Base-by-base conservation (phyloP, 108 stramenopile genomes). In the Pelagomonas calceolata region DNA sequence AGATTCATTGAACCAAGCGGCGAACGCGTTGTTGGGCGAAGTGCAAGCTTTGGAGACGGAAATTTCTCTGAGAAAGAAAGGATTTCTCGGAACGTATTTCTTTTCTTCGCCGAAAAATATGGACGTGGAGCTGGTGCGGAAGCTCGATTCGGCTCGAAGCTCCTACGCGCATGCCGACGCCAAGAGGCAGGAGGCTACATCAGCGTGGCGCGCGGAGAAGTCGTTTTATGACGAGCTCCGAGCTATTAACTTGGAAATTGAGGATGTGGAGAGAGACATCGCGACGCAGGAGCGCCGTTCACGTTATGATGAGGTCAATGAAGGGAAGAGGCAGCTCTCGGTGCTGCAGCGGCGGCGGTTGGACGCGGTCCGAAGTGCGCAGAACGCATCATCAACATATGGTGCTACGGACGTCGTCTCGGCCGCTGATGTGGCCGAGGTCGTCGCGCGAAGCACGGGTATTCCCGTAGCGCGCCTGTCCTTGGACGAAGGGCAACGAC, bases 1-100 rank as follows among this genome's bases (percentile, higher is more conserved):
- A 75, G 93, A 94, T 74, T 82, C 88, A 66, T 73, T 89, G 18
- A 90, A 94, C 70, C 76, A 92, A 0, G 86, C 86, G 46, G 90
- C 91, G 39, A 72, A 95, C 67, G 93, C 94, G 71, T 87, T 96
- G 9, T 89, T 95, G 84, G 95, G 96, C 72, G 96, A 95, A 82
- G 76, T 92, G n/a, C 89, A 90, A 17, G 92, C 92, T 0, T 81
- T 96, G 26, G 75, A 74, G 12, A 79, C 87, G 35, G 70, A 76
- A 16, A 73, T 75, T 31, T 80, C 82, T 35, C 67, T 43, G 17
- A 16, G 26, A 36, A 30, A 45, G 21, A 80, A 80, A 34, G 68
- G 80, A 30, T 33, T 71, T 33, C 78, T 76, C 51, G 7, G 1
- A 12, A 26, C 51, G 21, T 16, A 26, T 26, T 60, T 60, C 51